Evolutionary conservation across 768 basidiomycete species (phyloP), one percentile per base, ranked within the genome.

Genomic region (Leucosporidium scottii): DNA sequence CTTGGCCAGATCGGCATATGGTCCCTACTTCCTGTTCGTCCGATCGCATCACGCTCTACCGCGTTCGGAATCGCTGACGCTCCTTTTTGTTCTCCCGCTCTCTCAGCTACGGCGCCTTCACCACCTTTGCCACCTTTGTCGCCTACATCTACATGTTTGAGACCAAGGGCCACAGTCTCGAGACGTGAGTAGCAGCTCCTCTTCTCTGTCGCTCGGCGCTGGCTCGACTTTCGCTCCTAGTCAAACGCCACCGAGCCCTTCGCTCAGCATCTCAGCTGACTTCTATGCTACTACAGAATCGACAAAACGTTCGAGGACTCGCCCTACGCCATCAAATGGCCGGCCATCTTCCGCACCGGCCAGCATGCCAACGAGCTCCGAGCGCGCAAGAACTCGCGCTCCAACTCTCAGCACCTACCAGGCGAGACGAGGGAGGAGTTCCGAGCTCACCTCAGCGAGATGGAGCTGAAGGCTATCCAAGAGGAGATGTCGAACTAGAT

Each of bases 371-470:
- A 64, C 4, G 64, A 65, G 17, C 10, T 65, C 9, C 48, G 64
- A 17, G 34, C 50, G 1, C 64, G 64, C 50, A 31, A 58, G 23
- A 59, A 36, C 50, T 59, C 57, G 53, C 57, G 64, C 4, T 49
- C 51, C 2, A 49, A 59, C 20, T 51, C 49, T 13, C 58, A 59
- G 50, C 59, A 57, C 0, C 6, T 65, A 25, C 64, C 64, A 1
- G 64, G 64, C 48, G 64, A 65, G 36, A 59, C 64, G 58, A 50
- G 64, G 47, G 64, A 57, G 15, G 64, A 65, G 49, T 65, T 65
- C 36, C n/a, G 58, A n/a, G 58, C 64, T 44, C 48, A 57, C 3
- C 12, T 54, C 20, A 48, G 25, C 34, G n/a, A 39, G 36, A n/a
- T 51, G 21, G 34, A 65, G 56, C 23, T 59, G 30, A 34, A 53